A percentile compares a stretch with the other conserved stretches of the same genome.
These are phyloP conservation scores for Pulicaria dysenterica DNA, from an alignment of 129 eudicot genomes.

Conservation along the genomic window DNA sequence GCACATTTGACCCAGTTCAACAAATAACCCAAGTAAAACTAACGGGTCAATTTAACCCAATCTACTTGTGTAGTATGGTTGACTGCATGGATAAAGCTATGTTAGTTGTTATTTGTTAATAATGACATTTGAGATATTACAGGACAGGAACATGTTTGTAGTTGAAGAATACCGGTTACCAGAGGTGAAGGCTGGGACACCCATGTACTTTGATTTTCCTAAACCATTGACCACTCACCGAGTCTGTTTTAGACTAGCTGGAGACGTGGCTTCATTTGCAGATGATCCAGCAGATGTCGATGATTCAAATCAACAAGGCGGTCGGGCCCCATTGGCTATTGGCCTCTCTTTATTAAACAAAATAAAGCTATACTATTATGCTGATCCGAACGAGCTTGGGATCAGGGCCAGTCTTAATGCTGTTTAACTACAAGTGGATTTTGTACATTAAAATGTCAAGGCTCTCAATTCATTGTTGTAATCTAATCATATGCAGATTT, in stretches of 20 bases:
- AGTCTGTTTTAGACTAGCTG: slow-evolving; percentile 68
- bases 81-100: not conserved
- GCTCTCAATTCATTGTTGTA: slow-evolving; percentile 35
- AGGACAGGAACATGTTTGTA: slow-evolving; percentile 81
- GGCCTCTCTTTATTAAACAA: slow-evolving; percentile 76
- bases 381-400: slow-evolving; percentile 90
- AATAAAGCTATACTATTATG: slow-evolving; percentile 73
- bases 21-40: too few species aligned
- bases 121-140: slow-evolving; percentile 13
- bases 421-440: slow-evolving; percentile 24
- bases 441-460: slow-evolving; percentile 5
- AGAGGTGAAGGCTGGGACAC: slow-evolving; percentile 75
- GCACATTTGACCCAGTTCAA: too few species aligned
- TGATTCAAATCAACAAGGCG: slow-evolving; percentile 47
- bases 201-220: slow-evolving; percentile 94
- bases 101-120: not conserved
- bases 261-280: slow-evolving; percentile 76
- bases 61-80: not conserved
- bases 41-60: too few species aligned
- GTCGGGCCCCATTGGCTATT: slow-evolving; percentile 47
- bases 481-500: slow-evolving; percentile 25
- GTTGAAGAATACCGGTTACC: slow-evolving; percentile 84
- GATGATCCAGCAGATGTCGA: slow-evolving; percentile 91
- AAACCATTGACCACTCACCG: slow-evolving; percentile 59
- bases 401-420: slow-evolving; percentile 93